These are phyloP conservation scores for Raphidocelis subcapitata DNA, from an alignment of 139 green algal species.

Conservation along the genomic window DNA sequence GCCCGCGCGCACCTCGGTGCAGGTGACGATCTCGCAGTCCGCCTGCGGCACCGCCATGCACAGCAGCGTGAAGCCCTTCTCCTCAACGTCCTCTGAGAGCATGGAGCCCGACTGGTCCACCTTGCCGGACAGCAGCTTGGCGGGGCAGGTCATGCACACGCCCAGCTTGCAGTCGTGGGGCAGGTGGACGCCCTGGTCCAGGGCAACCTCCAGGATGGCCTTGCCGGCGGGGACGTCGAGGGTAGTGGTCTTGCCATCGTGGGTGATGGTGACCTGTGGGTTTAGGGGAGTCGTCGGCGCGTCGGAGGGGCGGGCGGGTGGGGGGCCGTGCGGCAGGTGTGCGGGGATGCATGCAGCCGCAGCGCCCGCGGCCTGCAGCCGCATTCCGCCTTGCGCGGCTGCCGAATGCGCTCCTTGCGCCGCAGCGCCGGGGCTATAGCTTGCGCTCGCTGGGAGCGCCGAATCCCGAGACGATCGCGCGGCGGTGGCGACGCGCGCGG, in stretches of 20 bases:
- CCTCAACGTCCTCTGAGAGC: constrained; percentile 73
- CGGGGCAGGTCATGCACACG: constrained; percentile 84
- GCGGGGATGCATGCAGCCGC: too few relatives aligned
- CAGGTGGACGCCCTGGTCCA: constrained; percentile 76
- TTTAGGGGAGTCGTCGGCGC: too few relatives aligned
- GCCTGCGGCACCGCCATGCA: constrained; percentile 68
- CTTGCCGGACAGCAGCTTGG: constrained; percentile 59
- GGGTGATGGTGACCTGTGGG: constrained; percentile 42
- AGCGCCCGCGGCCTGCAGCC: too few relatives aligned
- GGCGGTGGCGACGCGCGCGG: too few relatives aligned
- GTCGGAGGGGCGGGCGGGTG: too few relatives aligned
- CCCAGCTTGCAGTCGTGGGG: constrained; percentile 90
- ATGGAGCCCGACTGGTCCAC: constrained; percentile 87
- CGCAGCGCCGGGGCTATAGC: too few relatives aligned
- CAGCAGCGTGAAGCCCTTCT: constrained; percentile 85
- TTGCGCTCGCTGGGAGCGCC: too few relatives aligned
- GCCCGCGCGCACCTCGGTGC: constrained; percentile 69
- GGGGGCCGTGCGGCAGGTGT: too few relatives aligned
- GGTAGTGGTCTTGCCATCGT: constrained; percentile 38
- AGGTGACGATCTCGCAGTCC: constrained; percentile 69
- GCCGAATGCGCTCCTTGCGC: too few relatives aligned
- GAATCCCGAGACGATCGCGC: too few relatives aligned
- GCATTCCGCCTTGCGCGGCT: too few relatives aligned
- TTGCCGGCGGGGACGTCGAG: constrained; percentile 70
- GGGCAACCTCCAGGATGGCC: constrained; percentile 65